Evolutionary conservation across 805 yeast species (phyloP).

Genomic region (Wickerhamomyces rabaulensis): DNA sequence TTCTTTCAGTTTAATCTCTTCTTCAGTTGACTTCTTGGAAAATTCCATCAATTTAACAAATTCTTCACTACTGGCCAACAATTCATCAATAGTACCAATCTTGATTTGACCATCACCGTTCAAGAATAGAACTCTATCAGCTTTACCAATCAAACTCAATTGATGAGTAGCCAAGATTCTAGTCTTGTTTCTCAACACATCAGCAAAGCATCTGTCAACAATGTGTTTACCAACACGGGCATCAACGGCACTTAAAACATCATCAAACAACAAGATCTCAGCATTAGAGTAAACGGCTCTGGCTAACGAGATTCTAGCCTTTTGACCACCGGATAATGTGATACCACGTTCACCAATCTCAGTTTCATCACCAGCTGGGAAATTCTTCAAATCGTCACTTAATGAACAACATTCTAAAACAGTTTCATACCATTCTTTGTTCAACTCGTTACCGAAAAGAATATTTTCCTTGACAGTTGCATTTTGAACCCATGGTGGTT

Average conservation of each 20-base stretch:
- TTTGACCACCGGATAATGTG: constrained; percentile 75
- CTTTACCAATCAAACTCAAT: constrained; percentile 54
- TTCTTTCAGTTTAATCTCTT: constrained; percentile 11
- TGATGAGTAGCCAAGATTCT: constrained; percentile 77
- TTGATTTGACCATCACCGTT: constrained; percentile 55
- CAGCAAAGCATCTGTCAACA: constrained; percentile 53
- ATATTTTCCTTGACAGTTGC: constrained; percentile 67
- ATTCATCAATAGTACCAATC: constrained; percentile 51
- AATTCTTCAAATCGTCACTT: constrained; percentile 47
- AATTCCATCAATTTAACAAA: constrained; percentile 47
- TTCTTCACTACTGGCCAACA: constrained; percentile 33
- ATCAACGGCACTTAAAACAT: constrained; percentile 72
- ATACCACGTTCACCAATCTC: constrained; percentile 77
- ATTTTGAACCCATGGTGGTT: constrained; percentile 77
- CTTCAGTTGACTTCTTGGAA: constrained; percentile 22
- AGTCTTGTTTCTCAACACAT: constrained; percentile 47
- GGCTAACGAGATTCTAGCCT: constrained; percentile 67
- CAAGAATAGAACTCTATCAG: constrained; percentile 59
- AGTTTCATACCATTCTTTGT: constrained; percentile 42
- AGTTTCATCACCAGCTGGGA: constrained; percentile 65
- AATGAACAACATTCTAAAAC: constrained; percentile 58
- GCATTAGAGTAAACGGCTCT: constrained; percentile 62
- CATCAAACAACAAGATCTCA: constrained; percentile 64
- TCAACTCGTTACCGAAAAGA: constrained; percentile 48
- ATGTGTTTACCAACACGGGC: constrained; percentile 72